Conservation (phyloP, 2,329 filamentous ascomycete genomes). For the Fusarium chlamydosporum region DNA sequence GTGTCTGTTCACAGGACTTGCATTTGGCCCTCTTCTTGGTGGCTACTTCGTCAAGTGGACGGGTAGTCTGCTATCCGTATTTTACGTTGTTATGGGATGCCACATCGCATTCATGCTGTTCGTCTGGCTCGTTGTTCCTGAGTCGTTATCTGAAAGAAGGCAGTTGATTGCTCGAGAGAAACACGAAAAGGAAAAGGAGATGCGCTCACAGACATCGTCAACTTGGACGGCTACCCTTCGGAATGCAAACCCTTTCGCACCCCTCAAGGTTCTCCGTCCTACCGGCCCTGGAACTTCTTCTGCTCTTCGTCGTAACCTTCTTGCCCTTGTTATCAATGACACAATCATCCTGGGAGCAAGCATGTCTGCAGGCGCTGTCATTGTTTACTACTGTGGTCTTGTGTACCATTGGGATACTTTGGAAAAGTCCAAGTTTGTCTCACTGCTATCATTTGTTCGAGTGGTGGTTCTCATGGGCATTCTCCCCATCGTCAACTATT, state of each 20-base stretch:
- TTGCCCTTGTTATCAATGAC: conserved; percentile 84
- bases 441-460: conserved; percentile 80
- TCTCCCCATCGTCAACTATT: conserved; percentile 81
- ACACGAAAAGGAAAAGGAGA: conserved; percentile 63
- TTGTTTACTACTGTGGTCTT: conserved; percentile 85
- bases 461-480: conserved; percentile 81
- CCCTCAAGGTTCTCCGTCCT: conserved; percentile 83
- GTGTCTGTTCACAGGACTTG: conserved; percentile 89
- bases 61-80: conserved; percentile 82
- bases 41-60: conserved; percentile 84
- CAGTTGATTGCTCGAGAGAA: conserved; percentile 80
- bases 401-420: conserved; percentile 86
- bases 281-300: conserved; percentile 71
- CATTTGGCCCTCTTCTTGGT: conserved; percentile 84
- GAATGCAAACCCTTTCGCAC: conserved; percentile 77
- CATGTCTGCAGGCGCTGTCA: conserved; percentile 84
- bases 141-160: conserved; percentile 82
- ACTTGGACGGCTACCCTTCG: conserved; percentile 56
- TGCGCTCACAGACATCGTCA: conserved; percentile 50
- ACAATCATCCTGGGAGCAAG: conserved; percentile 84
- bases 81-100: conserved; percentile 82
- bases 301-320: conserved; percentile 81
- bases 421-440: conserved; percentile 85
- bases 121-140: conserved; percentile 80
- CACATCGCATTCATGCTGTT: conserved; percentile 82